These are phyloP conservation scores for Kwoniella shivajii DNA, from an alignment of 1,284 basidiomycete genomes.

Conservation along the genomic window DNA sequence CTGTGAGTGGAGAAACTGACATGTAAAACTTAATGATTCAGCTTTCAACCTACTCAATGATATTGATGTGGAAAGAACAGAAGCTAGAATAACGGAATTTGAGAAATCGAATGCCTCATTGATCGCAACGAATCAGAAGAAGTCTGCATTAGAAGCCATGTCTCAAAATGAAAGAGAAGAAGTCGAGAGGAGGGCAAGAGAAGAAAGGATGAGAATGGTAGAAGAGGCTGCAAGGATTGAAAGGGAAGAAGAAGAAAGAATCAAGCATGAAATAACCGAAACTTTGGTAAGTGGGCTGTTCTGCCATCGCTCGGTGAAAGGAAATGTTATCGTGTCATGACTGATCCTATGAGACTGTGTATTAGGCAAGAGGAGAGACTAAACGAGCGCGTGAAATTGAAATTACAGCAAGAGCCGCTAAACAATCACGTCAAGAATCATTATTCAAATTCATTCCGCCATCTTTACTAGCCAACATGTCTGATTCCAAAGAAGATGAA, in stretches of 20 bases:
- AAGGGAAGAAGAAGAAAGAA: slow-evolving; percentile 54
- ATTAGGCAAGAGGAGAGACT: slow-evolving; percentile 25
- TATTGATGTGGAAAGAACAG: slow-evolving; percentile 79
- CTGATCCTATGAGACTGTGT: too few relatives aligned
- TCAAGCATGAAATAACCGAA: slow-evolving; percentile 67
- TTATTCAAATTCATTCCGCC: slow-evolving; percentile 35
- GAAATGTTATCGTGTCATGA: too few relatives aligned
- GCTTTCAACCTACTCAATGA: slow-evolving; percentile 96
- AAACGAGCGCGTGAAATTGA: slow-evolving; percentile 60
- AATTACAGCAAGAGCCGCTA: slow-evolving; percentile 49
- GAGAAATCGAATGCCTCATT: slow-evolving; percentile 75
- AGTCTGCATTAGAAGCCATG: slow-evolving; percentile 57
- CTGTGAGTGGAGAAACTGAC: too few relatives aligned
- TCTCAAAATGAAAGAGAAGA: slow-evolving; percentile 65
- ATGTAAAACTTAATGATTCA: slow-evolving; percentile 39
- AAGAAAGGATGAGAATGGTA: slow-evolving; percentile 63
- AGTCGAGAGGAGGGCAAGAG: slow-evolving; percentile 69
- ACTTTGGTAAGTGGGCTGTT: slow-evolving; percentile 64
- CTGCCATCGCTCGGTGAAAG: too few relatives aligned
- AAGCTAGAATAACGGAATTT: slow-evolving; percentile 77
- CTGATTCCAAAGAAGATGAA: slow-evolving; percentile 8
- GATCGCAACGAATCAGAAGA: slow-evolving; percentile 78
- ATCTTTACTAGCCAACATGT: slow-evolving; percentile 5
- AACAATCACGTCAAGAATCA: slow-evolving; percentile 33
- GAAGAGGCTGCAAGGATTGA: slow-evolving; percentile 68